Evolutionary conservation across 2,329 filamentous ascomycete genomes (phyloP), one percentile per base, ranked within the genome.

Genomic region (Ilyonectria mors-panacis): DNA sequence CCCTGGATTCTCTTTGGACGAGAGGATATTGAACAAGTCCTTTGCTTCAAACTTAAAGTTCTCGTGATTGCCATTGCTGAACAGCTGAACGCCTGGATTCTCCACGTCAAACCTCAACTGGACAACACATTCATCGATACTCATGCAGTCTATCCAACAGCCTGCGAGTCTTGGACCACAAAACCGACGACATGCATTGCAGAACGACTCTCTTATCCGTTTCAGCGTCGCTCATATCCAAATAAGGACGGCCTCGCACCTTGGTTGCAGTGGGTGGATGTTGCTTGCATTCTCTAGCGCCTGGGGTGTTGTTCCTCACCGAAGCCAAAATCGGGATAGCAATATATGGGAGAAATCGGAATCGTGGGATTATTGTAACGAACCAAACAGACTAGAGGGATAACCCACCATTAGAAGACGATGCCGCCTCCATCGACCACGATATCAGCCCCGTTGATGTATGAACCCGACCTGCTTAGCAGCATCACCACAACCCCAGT

Each of bases 381-480:
- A n/a, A 19, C 15, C 8, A n/a, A n/a, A 6, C 15, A n/a, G 39
- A 42, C 13, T 39, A n/a, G 6, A 39, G 6, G 12, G 10, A 5
- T 13, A 48, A 28, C n/a, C 15, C 17, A 4, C 15, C 19, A 37
- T 19, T 8, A 30, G n/a, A 48, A 55, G 28, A 55, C 67, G 12
- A 66, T 68, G 2, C 72, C 70, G 7, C 86, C 87, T 17, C 90
- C 91, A 77, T 93, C 90, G 53, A 92, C 85, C 37, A 91, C 80
- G 65, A 93, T 83, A 81, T 93, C 91, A 6, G 88, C 83, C 3
- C 91, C 91, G 70, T 87, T 93, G n/a, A 94, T 87, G 79, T 93
- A 93, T 35, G 84, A 87, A 19, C 90, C 89, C 1, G 89, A 89
- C 47, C 79, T 83, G 70, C 89, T 91, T 33, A 85, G 85, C 48